Evolutionary conservation across 75 land plant species (phyloP), one percentile per base, ranked within the genome.

Genomic region (Sequoiadendron giganteum): DNA sequence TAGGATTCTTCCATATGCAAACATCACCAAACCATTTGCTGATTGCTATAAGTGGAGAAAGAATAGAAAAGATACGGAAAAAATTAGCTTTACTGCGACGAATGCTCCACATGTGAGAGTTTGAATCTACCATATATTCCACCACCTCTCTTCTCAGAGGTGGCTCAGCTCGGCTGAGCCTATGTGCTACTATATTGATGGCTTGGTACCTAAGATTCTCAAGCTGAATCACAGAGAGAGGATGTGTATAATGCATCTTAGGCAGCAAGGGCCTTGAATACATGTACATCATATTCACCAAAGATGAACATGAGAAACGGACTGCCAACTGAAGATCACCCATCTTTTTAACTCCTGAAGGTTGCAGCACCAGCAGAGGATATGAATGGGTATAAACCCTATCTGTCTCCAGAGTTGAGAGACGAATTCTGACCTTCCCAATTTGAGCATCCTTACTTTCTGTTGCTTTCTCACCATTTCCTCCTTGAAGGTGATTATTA

Each of bases 21-120:
- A 97, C 90, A 40, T 94, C 98, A 5, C 58, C 61, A 65, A 95
- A 92, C 98, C 98, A 97, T 79, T 90, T 93, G 36, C 91, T 88
- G 10, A 93, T 89, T 11, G 97, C 96, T 73, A 95, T 86, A 14
- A 94, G 25, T 13, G 97, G 97, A 13, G 94, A 95, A 30, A 97
- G 92, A 9, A 97, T 90, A 15, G 90, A 61, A 92, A 94, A 90
- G 43, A 95, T 89, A 2, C 95, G 54, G 92, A 92, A 92, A 86
- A 93, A 95, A 55, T 94, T 93, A 7, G 95, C 95, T 86, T 95
- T 95, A 89, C 96, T 94, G 49, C 91, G 45, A 5, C 96, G 88
- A 93, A 95, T 92, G 89, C 96, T 95, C 96, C 95, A 95, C 80
- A 95, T 85, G 90, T 94, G 95, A 42, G 96, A 93, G 49, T 94